Base-by-base conservation (phyloP, 2,329 filamentous ascomycete species). In the Ceratocystis cubensis region DNA sequence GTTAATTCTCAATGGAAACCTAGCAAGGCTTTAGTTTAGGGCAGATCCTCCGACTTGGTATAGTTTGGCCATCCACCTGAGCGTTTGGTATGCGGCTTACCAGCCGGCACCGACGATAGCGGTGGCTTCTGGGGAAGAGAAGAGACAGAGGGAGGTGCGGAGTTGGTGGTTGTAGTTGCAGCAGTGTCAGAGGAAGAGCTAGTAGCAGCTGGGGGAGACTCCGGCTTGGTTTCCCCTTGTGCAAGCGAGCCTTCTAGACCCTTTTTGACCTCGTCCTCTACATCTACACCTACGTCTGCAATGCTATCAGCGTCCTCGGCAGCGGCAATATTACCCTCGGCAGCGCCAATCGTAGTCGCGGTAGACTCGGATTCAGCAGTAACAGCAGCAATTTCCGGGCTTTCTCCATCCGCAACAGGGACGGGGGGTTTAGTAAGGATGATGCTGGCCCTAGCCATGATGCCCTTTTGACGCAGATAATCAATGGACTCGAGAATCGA, bases 401-500 rank as follows among this genome's bases (percentile, higher is more conserved):
- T 41, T 41, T 41, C 37, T 41, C 3, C 37, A 10, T 41, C 37
- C 10, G 37, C 48, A 15, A 3, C 25, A 53, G 7, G 22, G 48
- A 50, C 28, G 22, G 46, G 67, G 20, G 66, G 68, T 62, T 69
- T 66, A 50, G 50, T 68, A 7, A 66, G 41, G 61, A 69, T 67
- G 28, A 68, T 69, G 10, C 67, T 64, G 17, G 66, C 63, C 65
- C 75, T 73, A 65, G 75, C 73, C 73, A 84, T 77, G 63, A 82
- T 73, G n/a, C 82, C 82, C 72, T 80, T 84, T 57, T 84, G 78
- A 70, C 84, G 82, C 68, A 87, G 79, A 71, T 86, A 85, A 71
- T 86, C 82, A 69, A 88, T 84, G 5, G 83, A 84, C 73, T 85
- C 82, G 65, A 88, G 79, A 69, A 87, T 82, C 7, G 84, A 82